phyloP scores from a whole-genome alignment of 73 alveolate genomes.

The Symbiodinium natans region DNA sequence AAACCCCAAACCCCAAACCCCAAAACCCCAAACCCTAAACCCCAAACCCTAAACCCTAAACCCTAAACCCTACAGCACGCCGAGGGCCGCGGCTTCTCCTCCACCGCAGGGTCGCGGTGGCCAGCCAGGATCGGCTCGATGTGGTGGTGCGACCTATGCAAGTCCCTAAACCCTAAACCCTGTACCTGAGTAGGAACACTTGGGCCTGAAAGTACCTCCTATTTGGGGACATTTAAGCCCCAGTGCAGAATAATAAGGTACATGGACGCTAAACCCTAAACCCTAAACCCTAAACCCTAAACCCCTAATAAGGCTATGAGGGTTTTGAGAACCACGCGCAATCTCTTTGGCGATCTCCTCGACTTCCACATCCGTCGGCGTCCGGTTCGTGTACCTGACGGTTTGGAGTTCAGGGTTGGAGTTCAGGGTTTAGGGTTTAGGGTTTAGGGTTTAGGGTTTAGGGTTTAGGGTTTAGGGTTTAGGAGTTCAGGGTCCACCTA shows the following conservation, averaged over 20 bases:
- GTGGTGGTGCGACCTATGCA: constrained; percentile 29
- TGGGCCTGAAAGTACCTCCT: no score
- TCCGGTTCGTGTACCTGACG: constrained; percentile 8
- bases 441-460: neutral
- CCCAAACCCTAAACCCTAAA: neutral
- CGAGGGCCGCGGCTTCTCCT: neutral
- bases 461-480: neutral
- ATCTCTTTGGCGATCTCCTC: constrained; percentile 15
- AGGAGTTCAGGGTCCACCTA: neutral
- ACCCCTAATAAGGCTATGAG: neutral
- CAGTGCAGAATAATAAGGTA: neutral
- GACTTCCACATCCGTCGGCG: neutral
- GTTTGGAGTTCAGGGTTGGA: neutral
- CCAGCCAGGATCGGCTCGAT: constrained; percentile 30
- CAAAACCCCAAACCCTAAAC: neutral
- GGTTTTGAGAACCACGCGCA: neutral
- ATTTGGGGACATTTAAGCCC: no score
- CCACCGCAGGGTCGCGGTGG: neutral
- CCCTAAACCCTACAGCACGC: neutral
- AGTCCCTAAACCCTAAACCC: no score
- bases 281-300: neutral
- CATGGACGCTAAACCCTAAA: neutral
- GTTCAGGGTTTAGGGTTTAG: neutral
- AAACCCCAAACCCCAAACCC: no score
- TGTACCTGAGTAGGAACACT: no score